These are phyloP conservation scores for Calonectria crousiana DNA, from an alignment of 2,329 filamentous ascomycete genomes.

Conservation along the genomic window DNA sequence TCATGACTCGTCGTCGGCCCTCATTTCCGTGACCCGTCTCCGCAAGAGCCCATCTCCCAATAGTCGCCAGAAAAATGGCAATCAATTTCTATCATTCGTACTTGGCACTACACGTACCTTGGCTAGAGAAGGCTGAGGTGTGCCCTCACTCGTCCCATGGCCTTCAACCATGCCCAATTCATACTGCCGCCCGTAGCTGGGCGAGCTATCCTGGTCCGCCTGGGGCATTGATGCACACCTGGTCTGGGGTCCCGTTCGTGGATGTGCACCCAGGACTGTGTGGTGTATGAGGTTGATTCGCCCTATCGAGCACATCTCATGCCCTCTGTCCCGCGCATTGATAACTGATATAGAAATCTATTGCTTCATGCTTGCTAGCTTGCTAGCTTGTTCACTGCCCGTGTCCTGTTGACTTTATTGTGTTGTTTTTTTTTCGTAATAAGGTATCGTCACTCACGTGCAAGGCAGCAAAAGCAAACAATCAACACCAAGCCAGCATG, in stretches of 20 bases:
- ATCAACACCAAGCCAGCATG: background rate
- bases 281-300: constrained; percentile 1
- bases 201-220: background rate
- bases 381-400: background rate
- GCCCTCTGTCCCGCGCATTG: background rate
- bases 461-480: constrained; percentile 5
- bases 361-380: constrained; percentile 1
- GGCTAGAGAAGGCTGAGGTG: constrained; percentile 6
- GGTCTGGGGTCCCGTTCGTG: background rate
- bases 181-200: constrained; percentile 11
- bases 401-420: background rate
- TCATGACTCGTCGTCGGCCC: constrained; percentile 23
- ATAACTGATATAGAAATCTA: constrained; percentile 1
- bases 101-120: background rate
- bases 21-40: constrained; percentile 26
- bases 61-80: constrained; percentile 11
- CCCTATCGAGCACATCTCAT: background rate
- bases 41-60: constrained; percentile 14
- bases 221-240: background rate
- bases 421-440: background rate
- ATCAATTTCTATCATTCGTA: background rate
- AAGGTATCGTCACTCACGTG: constrained; percentile 12
- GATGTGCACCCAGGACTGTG: background rate
- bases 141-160: background rate
- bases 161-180: constrained; percentile 7